Conservation (phyloP, 345 rosid genomes). For the Gossypium stocksii region DNA sequence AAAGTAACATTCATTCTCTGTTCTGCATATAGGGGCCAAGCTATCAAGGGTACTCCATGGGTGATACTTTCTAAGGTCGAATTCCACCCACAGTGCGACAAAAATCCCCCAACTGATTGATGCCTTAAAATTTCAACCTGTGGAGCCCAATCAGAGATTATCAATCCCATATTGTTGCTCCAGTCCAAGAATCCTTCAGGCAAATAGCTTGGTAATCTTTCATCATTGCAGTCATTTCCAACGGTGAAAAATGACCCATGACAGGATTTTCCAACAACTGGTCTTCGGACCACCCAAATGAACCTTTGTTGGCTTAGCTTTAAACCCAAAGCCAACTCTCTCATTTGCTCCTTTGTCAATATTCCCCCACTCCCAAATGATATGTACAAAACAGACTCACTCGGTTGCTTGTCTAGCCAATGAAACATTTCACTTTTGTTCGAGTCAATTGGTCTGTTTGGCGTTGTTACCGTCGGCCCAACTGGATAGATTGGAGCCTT, state of each 20-base stretch:
- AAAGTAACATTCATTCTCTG: slow-evolving; percentile 48
- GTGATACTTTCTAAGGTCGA: slow-evolving; percentile 51
- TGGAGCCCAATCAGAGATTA: slow-evolving; percentile 58
- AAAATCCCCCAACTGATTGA: slow-evolving; percentile 55
- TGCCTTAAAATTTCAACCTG: slow-evolving; percentile 52
- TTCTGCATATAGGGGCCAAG: slow-evolving; percentile 55
- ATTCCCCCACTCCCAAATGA: slow-evolving; percentile 73
- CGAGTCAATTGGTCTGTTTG: neutral
- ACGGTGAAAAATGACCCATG: slow-evolving; percentile 28
- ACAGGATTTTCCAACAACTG: slow-evolving; percentile 17
- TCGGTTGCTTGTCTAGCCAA: slow-evolving; percentile 54
- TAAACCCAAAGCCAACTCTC: slow-evolving; percentile 68
- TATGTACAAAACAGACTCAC: slow-evolving; percentile 50
- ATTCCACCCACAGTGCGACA: slow-evolving; percentile 79
- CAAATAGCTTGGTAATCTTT: slow-evolving; percentile 17
- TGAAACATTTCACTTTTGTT: slow-evolving; percentile 14
- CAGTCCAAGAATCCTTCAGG: slow-evolving; percentile 54
- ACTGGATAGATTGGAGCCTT: slow-evolving; percentile 41
- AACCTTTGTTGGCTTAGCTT: slow-evolving; percentile 58
- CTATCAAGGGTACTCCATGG: slow-evolving; percentile 49
- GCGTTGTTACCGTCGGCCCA: slow-evolving; percentile 38
- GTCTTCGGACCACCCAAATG: slow-evolving; percentile 57
- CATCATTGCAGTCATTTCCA: neutral
- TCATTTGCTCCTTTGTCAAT: slow-evolving; percentile 39
- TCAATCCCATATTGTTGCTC: slow-evolving; percentile 30